Base-by-base conservation (phyloP, 2,329 filamentous ascomycete species). In the Phyllosticta citriasiana region DNA sequence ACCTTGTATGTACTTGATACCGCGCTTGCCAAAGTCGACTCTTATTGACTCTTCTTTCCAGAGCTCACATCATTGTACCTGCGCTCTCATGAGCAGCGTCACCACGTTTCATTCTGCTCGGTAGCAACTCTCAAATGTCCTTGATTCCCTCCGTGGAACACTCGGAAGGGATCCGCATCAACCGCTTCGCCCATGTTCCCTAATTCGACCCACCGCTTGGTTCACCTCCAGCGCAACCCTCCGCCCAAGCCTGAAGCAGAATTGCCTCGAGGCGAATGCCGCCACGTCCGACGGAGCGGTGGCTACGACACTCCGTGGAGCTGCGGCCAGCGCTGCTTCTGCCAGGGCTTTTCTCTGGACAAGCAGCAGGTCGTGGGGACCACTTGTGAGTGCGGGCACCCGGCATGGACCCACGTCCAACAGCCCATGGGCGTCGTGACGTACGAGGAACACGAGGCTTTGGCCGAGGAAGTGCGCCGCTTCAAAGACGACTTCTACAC, bases 371-470 rank as follows among this genome's bases (percentile, higher is more conserved):
- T 69, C 12, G 67, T 74, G 22, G 71, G 71, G 64, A 75, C 74
- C n/a, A 71, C 67, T 57, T 79, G 77, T 64, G 76, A 76, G 22
- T 79, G 77, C 65, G 76, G 77, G 14, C 77, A 79, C 66, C 76
- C 77, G 66, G 76, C 77, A 65, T 79, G 76, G 72, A 74, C 75
- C 64, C 77, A 79, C 64, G 73, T 74, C 62, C 66, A 68, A 4
- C 69, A 74, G 62, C 69, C 71, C 9, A 58, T 71, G 24, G 69
- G 69, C 3, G 66, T 67, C 4, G 72, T 74, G 30, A 69, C 73
- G 47, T 67, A 70, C 61, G 72, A 75, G 25, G 68, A 75, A 62
- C 72, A 75, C 60, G 57, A 69, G 4, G 66, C 68, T 1, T 66
- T 74, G 6, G 63, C 73, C n/a, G 71, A 74, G 57, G 69, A 74